Evolutionary conservation across 176 grass and related monocot genomes (phyloP).

Genomic region (Zizania latifolia): DNA sequence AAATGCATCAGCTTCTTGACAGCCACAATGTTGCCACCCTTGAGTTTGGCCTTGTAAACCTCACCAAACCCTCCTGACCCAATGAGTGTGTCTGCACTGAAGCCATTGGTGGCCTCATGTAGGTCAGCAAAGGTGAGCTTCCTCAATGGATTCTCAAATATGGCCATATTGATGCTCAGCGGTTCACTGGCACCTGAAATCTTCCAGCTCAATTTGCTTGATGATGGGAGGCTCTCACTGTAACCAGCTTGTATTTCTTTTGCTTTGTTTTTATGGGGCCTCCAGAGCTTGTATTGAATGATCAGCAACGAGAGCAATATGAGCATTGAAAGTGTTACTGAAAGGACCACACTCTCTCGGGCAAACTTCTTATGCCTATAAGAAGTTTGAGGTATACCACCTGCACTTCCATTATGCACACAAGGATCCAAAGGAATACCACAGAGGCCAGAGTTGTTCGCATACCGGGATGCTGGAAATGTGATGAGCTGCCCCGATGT

Average conservation of each 20-base stretch:
- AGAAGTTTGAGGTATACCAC: neutral
- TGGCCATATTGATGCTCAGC: conserved; percentile 66
- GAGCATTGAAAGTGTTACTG: conserved; percentile 35
- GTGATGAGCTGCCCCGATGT: conserved; percentile 60
- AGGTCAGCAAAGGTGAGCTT: conserved; percentile 59
- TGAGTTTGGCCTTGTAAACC: conserved; percentile 62
- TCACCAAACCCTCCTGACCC: conserved; percentile 66
- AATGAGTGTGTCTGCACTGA: conserved; percentile 50
- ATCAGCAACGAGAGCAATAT: conserved; percentile 35
- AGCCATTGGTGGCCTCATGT: conserved; percentile 61
- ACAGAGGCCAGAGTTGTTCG: conserved; percentile 61
- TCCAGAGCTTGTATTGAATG: conserved; percentile 51
- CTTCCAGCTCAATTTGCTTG: conserved; percentile 50
- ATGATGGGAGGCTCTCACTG: conserved; percentile 42
- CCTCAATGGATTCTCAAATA: conserved; percentile 57
- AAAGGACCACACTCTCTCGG: conserved; percentile 39
- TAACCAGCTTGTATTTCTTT: neutral
- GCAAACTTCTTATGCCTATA: conserved; percentile 16
- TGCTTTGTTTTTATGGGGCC: conserved; percentile 20
- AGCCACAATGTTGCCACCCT: conserved; percentile 48
- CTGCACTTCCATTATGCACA: neutral
- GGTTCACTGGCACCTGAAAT: conserved; percentile 41
- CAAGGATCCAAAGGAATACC: conserved; percentile 51
- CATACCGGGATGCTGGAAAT: conserved; percentile 54
- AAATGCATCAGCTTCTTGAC: conserved; percentile 71